Percentiles rank a stretch among this genome's conserved stretches.
phyloP scores from a whole-genome alignment of 2,329 filamentous ascomycete species.

The Colletotrichum sublineola region DNA sequence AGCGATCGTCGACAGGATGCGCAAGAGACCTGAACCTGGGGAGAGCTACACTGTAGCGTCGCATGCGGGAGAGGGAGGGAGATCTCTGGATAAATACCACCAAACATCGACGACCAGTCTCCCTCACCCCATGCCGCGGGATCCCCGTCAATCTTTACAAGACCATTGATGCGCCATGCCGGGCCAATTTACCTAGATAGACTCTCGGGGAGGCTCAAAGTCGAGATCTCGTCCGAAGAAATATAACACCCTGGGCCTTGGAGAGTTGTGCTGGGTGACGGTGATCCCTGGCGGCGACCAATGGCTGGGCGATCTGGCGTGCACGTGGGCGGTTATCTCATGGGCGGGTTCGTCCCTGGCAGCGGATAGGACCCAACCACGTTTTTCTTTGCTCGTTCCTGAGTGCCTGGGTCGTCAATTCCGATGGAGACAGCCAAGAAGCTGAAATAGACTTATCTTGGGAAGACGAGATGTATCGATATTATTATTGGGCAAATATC shows the following conservation, averaged over 20 bases:
- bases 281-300: constrained; percentile 44
- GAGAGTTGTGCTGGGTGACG: constrained; percentile 10
- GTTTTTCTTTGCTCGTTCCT: constrained; percentile 23
- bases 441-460: constrained; percentile 22
- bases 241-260: constrained; percentile 3
- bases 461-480: not conserved
- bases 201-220: constrained; percentile 26
- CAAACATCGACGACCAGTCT: constrained; percentile 8
- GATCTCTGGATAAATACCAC: constrained; percentile 36
- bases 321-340: constrained; percentile 38
- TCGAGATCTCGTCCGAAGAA: constrained; percentile 33
- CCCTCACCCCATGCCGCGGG: constrained; percentile 15
- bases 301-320: constrained; percentile 49
- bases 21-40: constrained; percentile 12
- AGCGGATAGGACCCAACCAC: constrained; percentile 29
- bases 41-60: constrained; percentile 25
- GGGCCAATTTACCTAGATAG: constrained; percentile 37
- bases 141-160: constrained; percentile 19
- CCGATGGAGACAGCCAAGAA: not conserved
- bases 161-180: constrained; percentile 41
- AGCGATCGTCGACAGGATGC: constrained; percentile 8
- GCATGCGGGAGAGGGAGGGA: constrained; percentile 22
- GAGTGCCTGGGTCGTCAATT: not conserved
- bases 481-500: not conserved
- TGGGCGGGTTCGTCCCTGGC: constrained; percentile 24